Base-by-base conservation (phyloP, 2,329 filamentous ascomycete species). In the Fusarium sp. region DNA sequence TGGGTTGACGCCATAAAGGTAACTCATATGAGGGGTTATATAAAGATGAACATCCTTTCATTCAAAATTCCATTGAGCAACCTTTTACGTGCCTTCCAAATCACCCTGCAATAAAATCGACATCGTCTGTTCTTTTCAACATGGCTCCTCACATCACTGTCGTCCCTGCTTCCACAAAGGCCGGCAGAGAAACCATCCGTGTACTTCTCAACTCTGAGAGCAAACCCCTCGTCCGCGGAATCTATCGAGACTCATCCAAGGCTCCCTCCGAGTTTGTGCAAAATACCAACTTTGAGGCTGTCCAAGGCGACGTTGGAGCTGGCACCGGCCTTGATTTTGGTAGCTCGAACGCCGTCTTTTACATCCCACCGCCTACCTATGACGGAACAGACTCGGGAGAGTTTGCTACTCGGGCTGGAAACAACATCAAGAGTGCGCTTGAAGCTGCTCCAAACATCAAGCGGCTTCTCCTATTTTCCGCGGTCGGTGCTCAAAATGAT, bases 111-210 rank as follows among this genome's bases (percentile, higher is more conserved):
- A 8, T 5, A 23, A 18, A 14, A 58, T 7, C 6, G 10, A 2
- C 2, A 3, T 30, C 8, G 2, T 58, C 25, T 7, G 4, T n/a
- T 11, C 23, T 41, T 30, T 25, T 43, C 62, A 72, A 23, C 20
- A 81, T 81, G 80, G n/a, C 73, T 27, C 30, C 43, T 11, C 76
- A 77, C 32, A 77, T 83, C 50, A 79, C 78, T 14, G 65, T 83
- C 14, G 35, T 83, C 1, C 81, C 81, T 5, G 81, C 81, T 5
- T 82, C 81, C 5, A 79, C 80, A 11, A 73, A 76, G 16, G 74
- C 77, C 2, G 81, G 81, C 14, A 73, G 62, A 25, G 76, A 76
- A 16, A 73, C 80, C 0, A 79, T 82, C 16, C 74, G 76, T 4
- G 35, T 58, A 1, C 76, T 83, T 2, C 64, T 83, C 1, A 58